Evolutionary conservation across 2,329 filamentous ascomycete species (phyloP).

Genomic region (Aspergillus awamori): DNA sequence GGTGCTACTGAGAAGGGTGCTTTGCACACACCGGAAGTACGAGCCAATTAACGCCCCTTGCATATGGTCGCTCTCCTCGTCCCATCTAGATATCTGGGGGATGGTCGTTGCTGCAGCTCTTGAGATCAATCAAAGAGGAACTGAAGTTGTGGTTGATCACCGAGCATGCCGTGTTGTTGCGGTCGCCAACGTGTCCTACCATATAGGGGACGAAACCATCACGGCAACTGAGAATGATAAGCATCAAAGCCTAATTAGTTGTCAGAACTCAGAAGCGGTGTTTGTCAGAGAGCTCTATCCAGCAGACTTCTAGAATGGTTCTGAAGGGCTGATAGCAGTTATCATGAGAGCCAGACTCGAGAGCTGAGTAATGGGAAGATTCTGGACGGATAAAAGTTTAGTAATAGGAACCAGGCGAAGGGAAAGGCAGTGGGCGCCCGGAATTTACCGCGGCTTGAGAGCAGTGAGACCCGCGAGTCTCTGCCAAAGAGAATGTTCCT

Average conservation of each 20-base stretch:
- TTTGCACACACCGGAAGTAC: not conserved
- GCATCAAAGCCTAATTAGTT: not conserved
- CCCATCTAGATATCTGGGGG: not conserved
- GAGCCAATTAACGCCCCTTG: not conserved
- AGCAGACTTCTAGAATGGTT: not conserved
- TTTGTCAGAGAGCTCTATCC: no score
- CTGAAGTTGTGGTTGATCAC: not conserved
- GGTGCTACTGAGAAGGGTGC: not conserved
- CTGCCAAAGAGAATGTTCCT: slow-evolving; percentile 25
- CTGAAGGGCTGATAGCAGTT: not conserved
- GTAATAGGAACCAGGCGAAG: not conserved
- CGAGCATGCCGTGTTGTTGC: not conserved
- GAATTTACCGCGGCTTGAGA: slow-evolving; percentile 11
- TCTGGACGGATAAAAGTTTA: slow-evolving; percentile 10
- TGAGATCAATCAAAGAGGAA: not conserved
- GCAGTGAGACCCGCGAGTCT: slow-evolving; percentile 10
- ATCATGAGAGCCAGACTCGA: not conserved
- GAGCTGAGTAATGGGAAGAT: slow-evolving; percentile 3
- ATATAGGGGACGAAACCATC: no score
- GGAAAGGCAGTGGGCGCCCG: not conserved
- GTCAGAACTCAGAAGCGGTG: not conserved
- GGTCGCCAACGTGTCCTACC: not conserved
- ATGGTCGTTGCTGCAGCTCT: not conserved
- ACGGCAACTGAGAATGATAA: not conserved
- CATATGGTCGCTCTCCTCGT: not conserved